These are phyloP conservation scores for Neopestalotiopsis rosae DNA, from an alignment of 2,329 filamentous ascomycete genomes.

Conservation along the genomic window DNA sequence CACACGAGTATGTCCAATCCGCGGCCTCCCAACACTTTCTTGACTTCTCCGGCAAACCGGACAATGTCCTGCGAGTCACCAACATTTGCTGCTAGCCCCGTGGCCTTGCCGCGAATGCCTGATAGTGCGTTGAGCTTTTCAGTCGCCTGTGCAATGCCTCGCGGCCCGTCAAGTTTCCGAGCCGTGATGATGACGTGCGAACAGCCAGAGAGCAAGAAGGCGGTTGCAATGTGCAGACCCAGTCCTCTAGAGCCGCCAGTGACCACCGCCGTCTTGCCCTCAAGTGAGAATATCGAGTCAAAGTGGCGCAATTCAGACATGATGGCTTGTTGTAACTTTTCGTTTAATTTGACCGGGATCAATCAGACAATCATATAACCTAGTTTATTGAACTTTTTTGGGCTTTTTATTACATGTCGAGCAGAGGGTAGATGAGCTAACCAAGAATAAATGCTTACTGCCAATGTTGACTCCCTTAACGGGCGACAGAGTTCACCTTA, in stretches of 20 bases:
- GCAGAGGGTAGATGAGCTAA: no score
- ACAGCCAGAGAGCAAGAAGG: constrained; percentile 72
- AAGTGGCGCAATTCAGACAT: constrained; percentile 38
- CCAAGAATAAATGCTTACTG: no score
- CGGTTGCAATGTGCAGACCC: constrained; percentile 68
- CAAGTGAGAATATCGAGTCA: constrained; percentile 36
- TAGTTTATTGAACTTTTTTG: no score
- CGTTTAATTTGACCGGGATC: not conserved
- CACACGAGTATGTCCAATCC: constrained; percentile 71
- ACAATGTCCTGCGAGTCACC: constrained; percentile 66
- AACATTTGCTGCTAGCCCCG: constrained; percentile 70
- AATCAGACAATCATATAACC: not conserved
- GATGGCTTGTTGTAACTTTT: constrained; percentile 4
- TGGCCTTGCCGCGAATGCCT: constrained; percentile 61
- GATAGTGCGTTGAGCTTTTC: constrained; percentile 69
- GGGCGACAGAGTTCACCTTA: no score
- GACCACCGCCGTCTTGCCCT: constrained; percentile 37
- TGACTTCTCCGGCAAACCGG: constrained; percentile 61
- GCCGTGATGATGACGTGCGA: constrained; percentile 76
- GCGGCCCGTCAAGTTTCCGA: constrained; percentile 68
- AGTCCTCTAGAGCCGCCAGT: constrained; percentile 56
- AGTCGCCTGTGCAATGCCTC: constrained; percentile 62
- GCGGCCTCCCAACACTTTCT: constrained; percentile 58
- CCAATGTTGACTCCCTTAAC: no score
- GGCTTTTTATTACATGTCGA: no score